Evolutionary conservation across 345 rosid genomes (phyloP).

Genomic region (Zanthoxylum bungeanum): DNA sequence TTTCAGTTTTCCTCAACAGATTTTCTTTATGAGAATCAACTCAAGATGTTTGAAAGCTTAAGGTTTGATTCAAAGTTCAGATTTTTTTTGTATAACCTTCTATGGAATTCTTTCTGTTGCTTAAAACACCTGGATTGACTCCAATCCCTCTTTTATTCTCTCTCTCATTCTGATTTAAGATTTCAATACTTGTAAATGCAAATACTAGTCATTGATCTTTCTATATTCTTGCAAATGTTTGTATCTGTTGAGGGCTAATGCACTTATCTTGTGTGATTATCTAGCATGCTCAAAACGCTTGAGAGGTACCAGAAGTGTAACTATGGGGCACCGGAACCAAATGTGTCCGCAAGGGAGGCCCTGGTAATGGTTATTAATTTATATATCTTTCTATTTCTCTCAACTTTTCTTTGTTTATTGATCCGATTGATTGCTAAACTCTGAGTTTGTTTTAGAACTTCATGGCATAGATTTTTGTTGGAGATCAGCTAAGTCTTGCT

Average conservation of each 20-base stretch:
- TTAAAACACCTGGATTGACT: too few relatives aligned
- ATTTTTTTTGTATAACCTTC: neutral
- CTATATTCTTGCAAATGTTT: neutral
- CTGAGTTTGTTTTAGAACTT: neutral
- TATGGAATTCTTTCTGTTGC: too few relatives aligned
- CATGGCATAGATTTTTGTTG: neutral
- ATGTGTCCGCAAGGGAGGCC: slow-evolving; percentile 78
- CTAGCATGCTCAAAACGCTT: slow-evolving; percentile 86
- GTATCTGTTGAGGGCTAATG: neutral
- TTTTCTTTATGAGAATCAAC: too few relatives aligned
- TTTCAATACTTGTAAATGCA: neutral
- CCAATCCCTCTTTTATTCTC: neutral
- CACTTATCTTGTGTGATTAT: neutral
- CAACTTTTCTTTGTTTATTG: neutral
- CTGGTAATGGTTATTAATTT: slow-evolving; percentile 49
- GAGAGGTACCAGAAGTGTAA: slow-evolving; percentile 98
- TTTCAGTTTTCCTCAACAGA: neutral
- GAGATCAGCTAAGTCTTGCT: too few relatives aligned
- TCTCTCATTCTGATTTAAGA: neutral
- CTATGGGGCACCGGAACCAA: slow-evolving; percentile 93
- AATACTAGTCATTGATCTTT: neutral
- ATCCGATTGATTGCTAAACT: neutral
- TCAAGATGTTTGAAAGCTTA: too few relatives aligned
- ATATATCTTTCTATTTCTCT: neutral
- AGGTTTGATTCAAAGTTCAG: neutral